Percentiles rank a stretch among this genome's conserved stretches.
Conservation (phyloP, 2,329 filamentous ascomycete species). For the Rutstroemia sp. region DNA sequence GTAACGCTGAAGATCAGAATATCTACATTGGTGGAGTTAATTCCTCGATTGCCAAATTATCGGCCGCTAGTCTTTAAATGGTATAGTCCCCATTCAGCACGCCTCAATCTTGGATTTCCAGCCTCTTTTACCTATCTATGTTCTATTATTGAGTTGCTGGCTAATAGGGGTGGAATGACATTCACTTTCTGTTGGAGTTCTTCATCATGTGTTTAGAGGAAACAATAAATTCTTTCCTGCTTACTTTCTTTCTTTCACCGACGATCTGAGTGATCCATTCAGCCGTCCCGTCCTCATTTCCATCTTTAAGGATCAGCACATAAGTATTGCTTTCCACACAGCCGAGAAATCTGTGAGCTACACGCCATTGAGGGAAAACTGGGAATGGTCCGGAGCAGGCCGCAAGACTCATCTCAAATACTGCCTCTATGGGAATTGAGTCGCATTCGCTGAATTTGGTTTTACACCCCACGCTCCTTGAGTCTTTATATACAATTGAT, state of each 20-base stretch:
- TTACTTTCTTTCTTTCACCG: slow-evolving; percentile 3
- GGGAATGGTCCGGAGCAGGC: background rate
- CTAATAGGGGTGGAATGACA: slow-evolving; percentile 3
- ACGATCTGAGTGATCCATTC: background rate
- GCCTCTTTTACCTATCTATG: background rate
- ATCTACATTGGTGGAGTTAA: background rate
- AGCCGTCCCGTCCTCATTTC: background rate
- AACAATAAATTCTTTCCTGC: slow-evolving; percentile 3
- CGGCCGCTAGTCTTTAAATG: slow-evolving; percentile 1
- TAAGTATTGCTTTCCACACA: slow-evolving; percentile 10
- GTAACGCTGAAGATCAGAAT: slow-evolving; percentile 1
- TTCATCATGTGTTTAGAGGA: slow-evolving; percentile 7
- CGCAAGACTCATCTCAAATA: background rate
- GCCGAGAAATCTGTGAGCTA: background rate
- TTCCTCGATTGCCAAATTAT: slow-evolving; percentile 6
- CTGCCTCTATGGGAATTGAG: background rate
- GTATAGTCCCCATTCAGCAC: slow-evolving; percentile 3
- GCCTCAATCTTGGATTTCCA: slow-evolving; percentile 5
- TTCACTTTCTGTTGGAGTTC: slow-evolving; percentile 2
- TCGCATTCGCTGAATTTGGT: background rate
- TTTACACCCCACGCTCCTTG: background rate
- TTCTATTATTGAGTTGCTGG: background rate
- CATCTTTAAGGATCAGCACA: slow-evolving; percentile 3
- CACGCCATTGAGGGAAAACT: background rate
- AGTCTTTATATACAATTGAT: background rate